Conservation (phyloP, 2,329 filamentous ascomycete genomes). For the Colletotrichum sp. region DNA sequence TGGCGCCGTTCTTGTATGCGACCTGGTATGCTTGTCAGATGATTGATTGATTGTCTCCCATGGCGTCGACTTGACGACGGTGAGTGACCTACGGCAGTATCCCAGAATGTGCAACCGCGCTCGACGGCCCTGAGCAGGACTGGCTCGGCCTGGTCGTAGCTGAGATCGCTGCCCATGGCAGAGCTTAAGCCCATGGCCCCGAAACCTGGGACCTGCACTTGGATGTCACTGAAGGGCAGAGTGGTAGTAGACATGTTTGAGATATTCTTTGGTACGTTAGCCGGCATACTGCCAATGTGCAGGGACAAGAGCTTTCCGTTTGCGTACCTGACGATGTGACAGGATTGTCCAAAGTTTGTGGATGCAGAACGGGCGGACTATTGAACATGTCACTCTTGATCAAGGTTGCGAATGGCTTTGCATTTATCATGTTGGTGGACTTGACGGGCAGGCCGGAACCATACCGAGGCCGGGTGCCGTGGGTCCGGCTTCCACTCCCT, state of each 20-base stretch:
- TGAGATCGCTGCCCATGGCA: slow-evolving; percentile 45
- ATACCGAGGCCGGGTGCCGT: no score
- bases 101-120: slow-evolving; percentile 50
- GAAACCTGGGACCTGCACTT: slow-evolving; percentile 48
- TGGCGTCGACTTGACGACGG: neutral
- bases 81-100: slow-evolving; percentile 42
- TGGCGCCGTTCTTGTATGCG: slow-evolving; percentile 49
- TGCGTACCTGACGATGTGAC: no score
- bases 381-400: no score
- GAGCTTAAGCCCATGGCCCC: slow-evolving; percentile 55
- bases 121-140: slow-evolving; percentile 53
- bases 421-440: no score
- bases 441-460: no score
- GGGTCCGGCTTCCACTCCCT: no score
- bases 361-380: no score
- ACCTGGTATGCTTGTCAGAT: slow-evolving; percentile 34
- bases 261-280: no score
- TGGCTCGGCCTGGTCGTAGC: slow-evolving; percentile 49
- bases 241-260: slow-evolving; percentile 21
- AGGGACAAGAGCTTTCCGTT: no score
- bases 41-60: neutral
- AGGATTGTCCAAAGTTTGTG: no score
- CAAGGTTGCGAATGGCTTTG: no score
- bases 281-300: no score
- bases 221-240: slow-evolving; percentile 40